phyloP scores from a whole-genome alignment of 1,284 basidiomycete species.

The Malassezia yamatoensis region DNA sequence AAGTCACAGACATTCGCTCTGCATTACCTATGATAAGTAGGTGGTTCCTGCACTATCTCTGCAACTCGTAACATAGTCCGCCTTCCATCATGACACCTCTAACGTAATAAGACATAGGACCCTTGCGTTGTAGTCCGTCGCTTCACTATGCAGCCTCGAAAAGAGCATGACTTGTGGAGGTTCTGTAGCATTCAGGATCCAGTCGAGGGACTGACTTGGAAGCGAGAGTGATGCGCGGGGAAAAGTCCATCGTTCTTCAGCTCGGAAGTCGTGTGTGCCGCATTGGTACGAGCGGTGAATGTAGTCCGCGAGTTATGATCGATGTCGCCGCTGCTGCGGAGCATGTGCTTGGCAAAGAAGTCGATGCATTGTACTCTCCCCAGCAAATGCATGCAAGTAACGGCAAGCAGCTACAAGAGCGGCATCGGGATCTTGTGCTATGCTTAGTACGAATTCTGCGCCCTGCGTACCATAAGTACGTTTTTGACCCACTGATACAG shows the following conservation, averaged over 20 bases:
- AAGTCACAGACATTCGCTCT: too few relatives aligned
- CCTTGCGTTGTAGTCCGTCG: too few relatives aligned
- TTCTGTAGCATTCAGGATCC: too few relatives aligned
- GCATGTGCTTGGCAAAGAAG: slow-evolving; percentile 8
- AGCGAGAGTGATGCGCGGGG: slow-evolving; percentile 7
- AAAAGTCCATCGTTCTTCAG: slow-evolving; percentile 38
- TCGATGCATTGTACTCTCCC: slow-evolving; percentile 34
- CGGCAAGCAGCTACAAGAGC: slow-evolving; percentile 19
- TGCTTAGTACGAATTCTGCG: slow-evolving; percentile 29
- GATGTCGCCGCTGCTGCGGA: slow-evolving; percentile 30
- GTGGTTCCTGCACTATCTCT: too few relatives aligned
- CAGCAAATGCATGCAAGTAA: slow-evolving; percentile 20
- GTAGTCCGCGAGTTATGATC: slow-evolving; percentile 32
- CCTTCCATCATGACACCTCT: too few relatives aligned
- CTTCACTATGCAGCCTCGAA: too few relatives aligned
- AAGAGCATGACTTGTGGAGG: too few relatives aligned
- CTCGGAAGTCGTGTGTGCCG: slow-evolving; percentile 35
- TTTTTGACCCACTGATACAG: slow-evolving; percentile 78
- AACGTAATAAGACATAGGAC: too few relatives aligned
- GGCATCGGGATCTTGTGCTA: slow-evolving; percentile 24
- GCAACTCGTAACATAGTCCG: too few relatives aligned
- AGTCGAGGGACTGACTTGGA: too few relatives aligned
- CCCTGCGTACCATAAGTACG: slow-evolving; percentile 51
- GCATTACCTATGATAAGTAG: too few relatives aligned
- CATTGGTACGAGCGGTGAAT: slow-evolving; percentile 37